Evolutionary conservation across 805 yeast genomes (phyloP), one percentile per base, ranked within the genome.

Genomic region (Saccharomycopsis lassenensis): DNA sequence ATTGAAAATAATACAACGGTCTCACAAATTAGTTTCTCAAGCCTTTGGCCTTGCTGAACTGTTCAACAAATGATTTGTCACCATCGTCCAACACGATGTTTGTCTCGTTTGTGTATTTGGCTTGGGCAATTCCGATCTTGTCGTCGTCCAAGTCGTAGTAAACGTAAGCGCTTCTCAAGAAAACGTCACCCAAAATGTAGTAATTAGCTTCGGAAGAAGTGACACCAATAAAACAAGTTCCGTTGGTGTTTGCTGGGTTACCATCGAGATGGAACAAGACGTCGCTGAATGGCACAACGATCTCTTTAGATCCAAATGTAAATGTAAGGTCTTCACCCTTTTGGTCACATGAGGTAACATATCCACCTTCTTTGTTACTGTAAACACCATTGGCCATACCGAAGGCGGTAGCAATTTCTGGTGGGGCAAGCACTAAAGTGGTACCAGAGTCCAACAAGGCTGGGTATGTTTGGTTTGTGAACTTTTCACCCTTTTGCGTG

Each of bases 261-360:
- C 32, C 37, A 17, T 31, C 30, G 18, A 29, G 24, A 18, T 27
- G 30, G 35, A 26, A 40, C 24, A 61, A 44, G 40, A 59, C 54
- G 46, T 57, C 51, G 4, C 44, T 29, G 22, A 71, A 51, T 24
- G 83, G 78, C 6, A 69, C 72, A 11, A 58, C 52, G 41, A 79
- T 70, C 8, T 54, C 48, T 11, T 62, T 51, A 6, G 82, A 85
- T 41, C 73, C 72, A 55, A 80, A 75, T 46, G 67, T 58, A 47
- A 72, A 73, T 27, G 57, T 56, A 6, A 73, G 41, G 45, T 52
- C 46, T 2, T 56, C 57, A 36, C 56, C 47, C 31, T 54, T 50
- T 4, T 51, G 48, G 25, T 27, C 18, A 14, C 42, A 34, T 7
- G 32, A 22, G 8, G 33, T 35, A 6, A 24, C 22, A 25, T 34